These are phyloP conservation scores for Scheffersomyces amazonensis DNA, from an alignment of 805 yeast genomes.

Conservation along the genomic window DNA sequence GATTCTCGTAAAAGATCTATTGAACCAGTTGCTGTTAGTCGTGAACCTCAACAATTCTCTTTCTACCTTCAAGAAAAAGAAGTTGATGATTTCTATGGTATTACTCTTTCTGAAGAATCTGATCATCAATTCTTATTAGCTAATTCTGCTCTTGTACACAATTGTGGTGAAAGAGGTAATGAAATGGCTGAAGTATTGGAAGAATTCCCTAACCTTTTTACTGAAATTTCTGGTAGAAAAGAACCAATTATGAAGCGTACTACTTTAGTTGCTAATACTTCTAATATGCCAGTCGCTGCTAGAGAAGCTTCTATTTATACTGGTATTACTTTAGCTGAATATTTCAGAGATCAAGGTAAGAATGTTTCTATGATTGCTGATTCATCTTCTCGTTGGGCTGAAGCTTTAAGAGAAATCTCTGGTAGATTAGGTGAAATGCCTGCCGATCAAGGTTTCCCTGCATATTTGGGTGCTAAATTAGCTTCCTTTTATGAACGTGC, in stretches of 20 bases:
- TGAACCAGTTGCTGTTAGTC: slow-evolving; percentile 9
- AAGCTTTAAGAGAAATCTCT: slow-evolving; percentile 98
- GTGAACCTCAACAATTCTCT: slow-evolving; percentile 20
- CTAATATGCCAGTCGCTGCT: slow-evolving; percentile 99
- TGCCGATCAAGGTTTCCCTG: slow-evolving; percentile 99
- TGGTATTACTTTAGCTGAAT: slow-evolving; percentile 97
- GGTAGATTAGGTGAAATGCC: slow-evolving; percentile 99
- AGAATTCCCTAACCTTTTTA: slow-evolving; percentile 98
- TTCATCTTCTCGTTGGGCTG: slow-evolving; percentile 99
- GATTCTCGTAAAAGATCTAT: slow-evolving; percentile 11
- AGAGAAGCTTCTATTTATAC: slow-evolving; percentile 99
- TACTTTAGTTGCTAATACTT: slow-evolving; percentile 95
- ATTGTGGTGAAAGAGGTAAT: slow-evolving; percentile 92
- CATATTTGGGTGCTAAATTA: slow-evolving; percentile 96
- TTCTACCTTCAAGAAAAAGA: slow-evolving; percentile 24
- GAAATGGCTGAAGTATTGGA: slow-evolving; percentile 99
- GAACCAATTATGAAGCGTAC: slow-evolving; percentile 99
- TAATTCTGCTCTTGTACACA: slow-evolving; percentile 25
- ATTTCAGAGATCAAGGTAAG: slow-evolving; percentile 99
- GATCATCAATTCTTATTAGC: slow-evolving; percentile 44
- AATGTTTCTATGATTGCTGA: slow-evolving; percentile 99
- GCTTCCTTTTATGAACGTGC: slow-evolving; percentile 99
- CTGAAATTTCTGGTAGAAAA: slow-evolving; percentile 87
- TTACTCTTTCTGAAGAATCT: slow-evolving; percentile 35
- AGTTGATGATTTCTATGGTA: slow-evolving; percentile 40